These are phyloP conservation scores for Ascodesmis nigricans DNA, from an alignment of 495 filamentous ascomycete species.

Conservation along the genomic window DNA sequence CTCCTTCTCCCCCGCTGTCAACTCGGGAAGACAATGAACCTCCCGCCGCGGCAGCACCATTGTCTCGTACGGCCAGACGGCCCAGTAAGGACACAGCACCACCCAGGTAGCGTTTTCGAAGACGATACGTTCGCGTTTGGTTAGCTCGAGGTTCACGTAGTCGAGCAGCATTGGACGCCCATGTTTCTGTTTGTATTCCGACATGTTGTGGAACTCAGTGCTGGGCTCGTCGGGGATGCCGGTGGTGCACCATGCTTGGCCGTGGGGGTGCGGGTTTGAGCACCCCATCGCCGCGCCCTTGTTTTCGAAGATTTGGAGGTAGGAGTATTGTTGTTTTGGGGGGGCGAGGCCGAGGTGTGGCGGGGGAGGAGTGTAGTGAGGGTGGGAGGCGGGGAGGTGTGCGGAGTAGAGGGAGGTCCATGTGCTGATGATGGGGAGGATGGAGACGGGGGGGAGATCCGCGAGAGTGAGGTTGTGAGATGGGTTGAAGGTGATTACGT, in stretches of 20 bases:
- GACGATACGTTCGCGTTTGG: conserved; percentile 65
- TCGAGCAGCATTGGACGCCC: conserved; percentile 59
- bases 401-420: conserved; percentile 76
- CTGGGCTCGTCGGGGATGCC: conserved; percentile 70
- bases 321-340: conserved; percentile 61
- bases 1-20: conserved; percentile 41
- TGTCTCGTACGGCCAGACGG: conserved; percentile 87
- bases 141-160: conserved; percentile 63
- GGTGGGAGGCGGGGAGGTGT: conserved; percentile 51
- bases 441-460: conserved; percentile 47
- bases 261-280: conserved; percentile 94
- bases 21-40: conserved; percentile 58
- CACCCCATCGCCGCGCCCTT: conserved; percentile 97
- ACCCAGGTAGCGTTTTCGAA: conserved; percentile 67
- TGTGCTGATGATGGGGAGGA: conserved; percentile 53
- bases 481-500: conserved; percentile 82
- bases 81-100: conserved; percentile 91
- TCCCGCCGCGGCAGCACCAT: conserved; percentile 70
- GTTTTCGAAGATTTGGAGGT: conserved; percentile 99
- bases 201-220: conserved; percentile 52
- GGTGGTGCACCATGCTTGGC: conserved; percentile 88
- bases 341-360: conserved; percentile 28
- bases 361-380: conserved; percentile 33
- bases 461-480: conserved; percentile 81
- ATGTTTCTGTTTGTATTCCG: conserved; percentile 51